Conservation (phyloP, 2,329 filamentous ascomycete genomes). For the Colletotrichum simmondsii region DNA sequence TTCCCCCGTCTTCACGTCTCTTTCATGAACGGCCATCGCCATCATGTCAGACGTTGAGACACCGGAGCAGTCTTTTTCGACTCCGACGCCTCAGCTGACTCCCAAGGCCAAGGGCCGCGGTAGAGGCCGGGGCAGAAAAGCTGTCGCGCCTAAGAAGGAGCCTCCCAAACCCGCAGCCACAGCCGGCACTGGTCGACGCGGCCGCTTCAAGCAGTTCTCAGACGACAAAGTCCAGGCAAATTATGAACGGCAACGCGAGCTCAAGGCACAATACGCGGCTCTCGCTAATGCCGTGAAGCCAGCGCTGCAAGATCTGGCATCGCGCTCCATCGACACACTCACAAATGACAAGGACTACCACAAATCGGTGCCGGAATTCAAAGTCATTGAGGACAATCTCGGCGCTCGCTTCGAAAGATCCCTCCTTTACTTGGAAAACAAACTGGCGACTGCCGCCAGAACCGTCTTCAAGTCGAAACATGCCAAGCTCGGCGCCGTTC, state of each 20-base stretch:
- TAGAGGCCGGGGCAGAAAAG: slow-evolving; percentile 35
- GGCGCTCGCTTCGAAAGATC: slow-evolving; percentile 44
- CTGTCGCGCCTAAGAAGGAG: slow-evolving; percentile 34
- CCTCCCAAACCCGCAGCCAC: slow-evolving; percentile 48
- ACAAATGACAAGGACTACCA: slow-evolving; percentile 64
- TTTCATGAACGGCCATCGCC: slow-evolving; percentile 38
- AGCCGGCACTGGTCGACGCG: slow-evolving; percentile 53
- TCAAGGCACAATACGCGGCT: slow-evolving; percentile 73
- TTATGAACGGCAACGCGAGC: slow-evolving; percentile 72
- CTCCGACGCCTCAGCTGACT: slow-evolving; percentile 33
- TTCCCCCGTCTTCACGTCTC: slow-evolving; percentile 29
- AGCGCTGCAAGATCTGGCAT: slow-evolving; percentile 73
- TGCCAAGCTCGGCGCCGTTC: slow-evolving; percentile 46
- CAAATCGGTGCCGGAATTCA: slow-evolving; percentile 64
- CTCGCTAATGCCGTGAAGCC: slow-evolving; percentile 73
- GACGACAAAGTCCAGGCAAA: slow-evolving; percentile 66
- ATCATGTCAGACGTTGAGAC: slow-evolving; percentile 42
- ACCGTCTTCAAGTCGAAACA: slow-evolving; percentile 51
- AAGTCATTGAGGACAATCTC: slow-evolving; percentile 62
- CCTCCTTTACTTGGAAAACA: slow-evolving; percentile 43
- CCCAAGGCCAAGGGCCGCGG: slow-evolving; percentile 38
- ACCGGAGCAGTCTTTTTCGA: slow-evolving; percentile 35
- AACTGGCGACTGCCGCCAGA: slow-evolving; percentile 39
- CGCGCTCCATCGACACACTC: slow-evolving; percentile 67
- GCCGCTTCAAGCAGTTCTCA: slow-evolving; percentile 66